A percentile compares a stretch with the other conserved stretches of the same genome.
Conservation (phyloP, 139 green algal genomes). For the Deuterostichococcus epilithicus region DNA sequence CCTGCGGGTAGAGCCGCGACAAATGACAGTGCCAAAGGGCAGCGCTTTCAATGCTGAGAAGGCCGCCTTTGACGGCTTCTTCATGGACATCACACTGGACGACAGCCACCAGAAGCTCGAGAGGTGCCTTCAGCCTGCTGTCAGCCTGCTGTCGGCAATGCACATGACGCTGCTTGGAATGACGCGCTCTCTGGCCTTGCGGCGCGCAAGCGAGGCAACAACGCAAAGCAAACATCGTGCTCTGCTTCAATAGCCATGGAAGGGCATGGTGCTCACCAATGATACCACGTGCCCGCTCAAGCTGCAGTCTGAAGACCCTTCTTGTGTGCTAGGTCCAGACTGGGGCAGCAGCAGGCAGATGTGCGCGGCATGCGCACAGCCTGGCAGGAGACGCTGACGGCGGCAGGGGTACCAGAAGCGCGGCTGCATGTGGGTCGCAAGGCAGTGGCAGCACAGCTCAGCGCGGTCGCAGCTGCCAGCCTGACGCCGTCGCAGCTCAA, state of each 20-base stretch:
- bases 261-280: too few species aligned
- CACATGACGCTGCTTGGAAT: too few species aligned
- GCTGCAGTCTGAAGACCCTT: too few species aligned
- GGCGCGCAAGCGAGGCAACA: too few species aligned
- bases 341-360: background rate
- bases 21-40: constrained; percentile 18
- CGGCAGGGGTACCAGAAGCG: background rate
- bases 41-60: constrained; percentile 9
- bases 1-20: background rate
- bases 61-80: constrained; percentile 38
- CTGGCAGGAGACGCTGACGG: background rate
- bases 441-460: background rate
- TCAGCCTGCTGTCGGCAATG: too few species aligned
- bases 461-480: background rate
- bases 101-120: constrained; percentile 21
- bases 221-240: too few species aligned
- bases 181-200: too few species aligned
- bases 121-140: constrained; percentile 23
- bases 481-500: background rate
- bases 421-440: background rate
- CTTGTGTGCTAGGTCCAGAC: background rate
- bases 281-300: too few species aligned
- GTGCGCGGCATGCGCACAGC: background rate
- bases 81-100: constrained; percentile 40
- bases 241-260: too few species aligned